These are phyloP conservation scores for Saccharum officinarum DNA, from an alignment of 176 grass and related monocot genomes.

Conservation along the genomic window DNA sequence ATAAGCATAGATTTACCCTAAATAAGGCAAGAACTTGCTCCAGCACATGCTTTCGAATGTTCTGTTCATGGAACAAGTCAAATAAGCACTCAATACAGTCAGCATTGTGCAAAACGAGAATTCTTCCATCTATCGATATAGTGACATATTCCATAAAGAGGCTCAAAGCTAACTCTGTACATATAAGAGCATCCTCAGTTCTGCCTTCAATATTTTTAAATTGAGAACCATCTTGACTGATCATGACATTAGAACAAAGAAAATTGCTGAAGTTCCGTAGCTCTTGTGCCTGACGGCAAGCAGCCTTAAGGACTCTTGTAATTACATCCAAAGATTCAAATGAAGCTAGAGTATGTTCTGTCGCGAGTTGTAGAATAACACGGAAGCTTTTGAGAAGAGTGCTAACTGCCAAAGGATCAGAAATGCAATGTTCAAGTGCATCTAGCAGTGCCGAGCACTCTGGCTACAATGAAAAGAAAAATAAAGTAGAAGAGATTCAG, in stretches of 20 bases:
- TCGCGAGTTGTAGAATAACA: constrained; percentile 77
- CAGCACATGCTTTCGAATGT: constrained; percentile 60
- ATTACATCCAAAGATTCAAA: constrained; percentile 77
- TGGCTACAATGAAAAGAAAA: constrained; percentile 58
- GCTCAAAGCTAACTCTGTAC: constrained; percentile 77
- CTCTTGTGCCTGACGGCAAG: constrained; percentile 71
- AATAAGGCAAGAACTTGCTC: constrained; percentile 90
- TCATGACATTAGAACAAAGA: constrained; percentile 19
- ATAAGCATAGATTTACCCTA: constrained; percentile 62
- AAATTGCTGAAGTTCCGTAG: constrained; percentile 54
- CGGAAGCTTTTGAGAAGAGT: constrained; percentile 83
- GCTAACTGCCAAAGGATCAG: constrained; percentile 56
- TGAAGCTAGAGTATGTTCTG: constrained; percentile 73
- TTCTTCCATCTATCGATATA: constrained; percentile 68
- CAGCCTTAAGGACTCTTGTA: constrained; percentile 70
- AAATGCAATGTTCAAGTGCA: constrained; percentile 64
- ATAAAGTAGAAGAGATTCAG: constrained; percentile 19
- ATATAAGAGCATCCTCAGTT: constrained; percentile 46
- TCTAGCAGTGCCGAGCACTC: constrained; percentile 79
- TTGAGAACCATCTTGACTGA: constrained; percentile 45
- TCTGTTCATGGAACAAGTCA: constrained; percentile 83
- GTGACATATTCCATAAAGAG: constrained; percentile 84
- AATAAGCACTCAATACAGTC: constrained; percentile 83
- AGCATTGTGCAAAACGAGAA: constrained; percentile 71
- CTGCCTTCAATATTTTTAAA: constrained; percentile 30